Evolutionary conservation across 2,329 filamentous ascomycete species (phyloP).

Genomic region (Orbilia ellipsospora): DNA sequence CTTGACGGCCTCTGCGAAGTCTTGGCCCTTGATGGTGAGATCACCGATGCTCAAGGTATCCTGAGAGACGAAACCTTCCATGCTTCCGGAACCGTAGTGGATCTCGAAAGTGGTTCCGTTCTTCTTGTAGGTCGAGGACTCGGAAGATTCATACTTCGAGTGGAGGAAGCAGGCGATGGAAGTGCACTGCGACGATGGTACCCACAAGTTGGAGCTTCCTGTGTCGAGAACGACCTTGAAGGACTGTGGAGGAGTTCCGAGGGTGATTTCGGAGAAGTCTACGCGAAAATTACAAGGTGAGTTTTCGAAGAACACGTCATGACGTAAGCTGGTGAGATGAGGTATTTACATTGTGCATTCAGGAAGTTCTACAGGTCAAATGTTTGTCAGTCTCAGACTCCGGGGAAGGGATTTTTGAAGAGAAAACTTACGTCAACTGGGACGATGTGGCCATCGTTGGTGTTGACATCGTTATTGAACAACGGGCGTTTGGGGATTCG

Average conservation of each 20-base stretch:
- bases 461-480: conserved; percentile 76
- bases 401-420: not conserved
- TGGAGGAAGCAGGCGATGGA: conserved; percentile 99
- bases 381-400: conserved; percentile 1
- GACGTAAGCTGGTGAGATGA: conserved; percentile 17
- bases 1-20: conserved; percentile 91
- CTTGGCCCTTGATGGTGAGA: conserved; percentile 84
- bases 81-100: conserved; percentile 90
- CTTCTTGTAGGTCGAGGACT: conserved; percentile 90
- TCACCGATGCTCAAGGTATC: conserved; percentile 90
- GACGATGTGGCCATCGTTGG: conserved; percentile 78
- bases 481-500: conserved; percentile 77
- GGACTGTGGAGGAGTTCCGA: conserved; percentile 89
- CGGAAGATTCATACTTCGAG: conserved; percentile 91
- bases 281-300: conserved; percentile 30
- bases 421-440: conserved; percentile 72
- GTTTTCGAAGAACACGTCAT: conserved; percentile 20
- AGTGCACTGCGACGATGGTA: conserved; percentile 86
- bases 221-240: conserved; percentile 99
- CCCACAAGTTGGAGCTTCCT: conserved; percentile 98
- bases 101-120: conserved; percentile 95
- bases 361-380: conserved; percentile 76
- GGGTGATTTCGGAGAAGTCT: conserved; percentile 97
- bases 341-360: conserved; percentile 91
- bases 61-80: conserved; percentile 92